These are phyloP conservation scores for Solanum paucissectum DNA, from an alignment of 257 asterid genomes.

Conservation along the genomic window DNA sequence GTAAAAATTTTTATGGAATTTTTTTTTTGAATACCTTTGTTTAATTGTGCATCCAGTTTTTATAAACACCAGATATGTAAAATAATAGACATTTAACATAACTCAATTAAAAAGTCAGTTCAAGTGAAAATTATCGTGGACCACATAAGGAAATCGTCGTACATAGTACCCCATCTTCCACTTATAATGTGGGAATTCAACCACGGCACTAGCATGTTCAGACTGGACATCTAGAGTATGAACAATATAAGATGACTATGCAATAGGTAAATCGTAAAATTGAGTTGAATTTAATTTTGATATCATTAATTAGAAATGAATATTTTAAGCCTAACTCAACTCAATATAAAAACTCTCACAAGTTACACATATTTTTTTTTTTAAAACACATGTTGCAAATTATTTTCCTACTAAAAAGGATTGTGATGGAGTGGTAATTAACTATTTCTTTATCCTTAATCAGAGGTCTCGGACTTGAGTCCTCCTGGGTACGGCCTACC, in stretches of 20 bases:
- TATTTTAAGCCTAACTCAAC: no score
- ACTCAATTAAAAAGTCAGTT: not conserved
- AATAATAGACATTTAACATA: not conserved
- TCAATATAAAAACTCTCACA: no score
- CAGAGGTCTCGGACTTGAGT: no score
- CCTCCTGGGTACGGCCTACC: not conserved
- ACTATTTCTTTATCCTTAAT: no score
- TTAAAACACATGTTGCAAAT: not conserved
- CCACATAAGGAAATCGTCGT: not conserved
- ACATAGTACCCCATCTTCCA: not conserved
- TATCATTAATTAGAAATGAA: not conserved
- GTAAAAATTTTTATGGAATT: no score
- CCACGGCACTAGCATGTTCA: not conserved
- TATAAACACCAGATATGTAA: no score
- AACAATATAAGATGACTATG: not conserved
- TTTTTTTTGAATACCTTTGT: not conserved
- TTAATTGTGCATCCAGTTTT: not conserved
- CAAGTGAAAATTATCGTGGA: not conserved
- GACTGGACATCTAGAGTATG: not conserved
- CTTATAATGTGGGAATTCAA: not conserved
- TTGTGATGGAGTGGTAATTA: not conserved
- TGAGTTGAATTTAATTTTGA: accelerated
- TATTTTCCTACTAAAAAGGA: not conserved
- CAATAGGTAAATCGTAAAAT: not conserved
- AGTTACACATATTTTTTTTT: no score